Base-by-base conservation (phyloP, 1,284 basidiomycete species). In the Cystobasidiaceae sp. region DNA sequence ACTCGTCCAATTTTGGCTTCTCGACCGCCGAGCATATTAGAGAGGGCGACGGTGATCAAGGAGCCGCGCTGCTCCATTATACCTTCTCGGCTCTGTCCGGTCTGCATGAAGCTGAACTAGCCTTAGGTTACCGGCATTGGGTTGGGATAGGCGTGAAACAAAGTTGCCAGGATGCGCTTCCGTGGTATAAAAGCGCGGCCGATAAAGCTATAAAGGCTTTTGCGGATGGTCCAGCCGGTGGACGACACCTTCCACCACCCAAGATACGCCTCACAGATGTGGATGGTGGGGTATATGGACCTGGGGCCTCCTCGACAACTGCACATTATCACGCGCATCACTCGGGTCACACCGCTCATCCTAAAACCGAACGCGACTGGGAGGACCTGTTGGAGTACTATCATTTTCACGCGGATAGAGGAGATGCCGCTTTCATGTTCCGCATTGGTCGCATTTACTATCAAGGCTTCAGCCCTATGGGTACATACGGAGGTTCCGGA, bases 101-200 rank as follows among this genome's bases (percentile, higher is more conserved):
- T 0, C 84, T 93, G 77, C 84, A 86, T 70, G 86, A 88, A 4
- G 89, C 94, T 0, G 88, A 93, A 75, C 93, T 94, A 89, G 85
- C 91, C 0, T 80, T 98, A 39, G 96, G 87, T 0, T 97, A 94
- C 77, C 84, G 93, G n/a, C 87, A 93, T 75, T 96, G 90, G 88
- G 87, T 87, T 28, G 96, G 96, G 0, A 93, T 98, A 67, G 90
- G 93, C 5, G 87, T 89, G 0, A 81, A 86, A 57, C 77, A 77
- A 75, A 86, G 87, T 72, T 97, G 93, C 75, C 81, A 84, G 73
- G 80, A 83, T 5, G 89, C 93, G 2, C 78, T 92, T 48, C 83
- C 84, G 25, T 96, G 89, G 86, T 97, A 96, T 75, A 88, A 90
- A 73, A 81, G 81, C 41, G 90, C 91, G 0, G 88, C 92, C 11